Evolutionary conservation across 768 basidiomycete genomes (phyloP).

Genomic region (Chalciporus pseudorubinellus): DNA sequence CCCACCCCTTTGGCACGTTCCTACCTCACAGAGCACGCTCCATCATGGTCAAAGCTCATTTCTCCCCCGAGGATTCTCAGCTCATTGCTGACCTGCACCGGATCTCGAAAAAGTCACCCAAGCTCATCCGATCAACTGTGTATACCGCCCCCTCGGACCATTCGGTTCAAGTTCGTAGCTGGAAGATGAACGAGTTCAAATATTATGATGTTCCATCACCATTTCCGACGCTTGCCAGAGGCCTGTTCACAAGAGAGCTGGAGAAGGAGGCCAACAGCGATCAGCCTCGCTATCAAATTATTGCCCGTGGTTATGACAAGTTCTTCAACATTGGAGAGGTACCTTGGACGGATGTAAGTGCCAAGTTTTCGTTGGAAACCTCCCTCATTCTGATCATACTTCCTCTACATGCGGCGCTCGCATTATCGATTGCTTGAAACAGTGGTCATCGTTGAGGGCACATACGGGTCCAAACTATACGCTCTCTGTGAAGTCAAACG

Average conservation of each 20-base stretch:
- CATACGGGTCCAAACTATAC: conserved; percentile 78
- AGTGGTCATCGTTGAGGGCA: conserved; percentile 75
- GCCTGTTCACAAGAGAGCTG: conserved; percentile 72
- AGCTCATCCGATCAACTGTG: conserved; percentile 59
- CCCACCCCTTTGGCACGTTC: conserved; percentile 4
- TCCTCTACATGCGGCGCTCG: too few species aligned
- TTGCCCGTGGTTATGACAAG: conserved; percentile 94
- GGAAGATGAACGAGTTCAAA: conserved; percentile 98
- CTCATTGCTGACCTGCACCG: conserved; percentile 55
- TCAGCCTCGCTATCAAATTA: conserved; percentile 55
- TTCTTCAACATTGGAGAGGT: conserved; percentile 99
- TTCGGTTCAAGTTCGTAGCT: conserved; percentile 62
- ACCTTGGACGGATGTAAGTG: conserved; percentile 85
- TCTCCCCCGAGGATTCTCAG: conserved; percentile 48
- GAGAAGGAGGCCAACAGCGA: conserved; percentile 29
- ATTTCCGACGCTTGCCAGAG: conserved; percentile 91
- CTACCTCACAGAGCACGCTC: conserved; percentile 1
- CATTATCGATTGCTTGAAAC: neutral
- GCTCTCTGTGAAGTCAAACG: conserved; percentile 91
- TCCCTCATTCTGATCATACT: too few species aligned
- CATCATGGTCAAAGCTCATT: conserved; percentile 22
- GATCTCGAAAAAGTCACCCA: conserved; percentile 54
- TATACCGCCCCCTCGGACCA: conserved; percentile 60
- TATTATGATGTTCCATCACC: conserved; percentile 88
- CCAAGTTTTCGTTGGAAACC: neutral